phyloP scores from a whole-genome alignment of 192 early-diverging fungal species.

The Umbelopsis sp. region DNA sequence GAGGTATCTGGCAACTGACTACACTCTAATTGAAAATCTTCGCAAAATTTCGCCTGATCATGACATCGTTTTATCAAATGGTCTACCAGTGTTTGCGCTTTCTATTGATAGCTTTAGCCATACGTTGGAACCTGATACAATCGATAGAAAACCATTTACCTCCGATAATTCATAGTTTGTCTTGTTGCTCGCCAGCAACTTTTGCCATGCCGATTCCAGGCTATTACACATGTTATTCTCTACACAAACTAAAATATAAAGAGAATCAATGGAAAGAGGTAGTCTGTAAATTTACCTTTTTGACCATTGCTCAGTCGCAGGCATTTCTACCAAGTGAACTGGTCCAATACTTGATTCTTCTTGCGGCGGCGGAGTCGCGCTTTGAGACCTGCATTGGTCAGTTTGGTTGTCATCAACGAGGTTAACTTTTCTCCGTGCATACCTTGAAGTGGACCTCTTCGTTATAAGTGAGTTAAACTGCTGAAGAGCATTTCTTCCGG shows the following conservation, averaged over 20 bases:
- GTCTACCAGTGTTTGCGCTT: neutral
- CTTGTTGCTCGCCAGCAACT: neutral
- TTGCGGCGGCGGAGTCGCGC: neutral
- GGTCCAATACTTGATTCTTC: neutral
- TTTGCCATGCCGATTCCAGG: neutral
- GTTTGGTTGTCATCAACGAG: neutral
- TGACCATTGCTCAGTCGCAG: neutral
- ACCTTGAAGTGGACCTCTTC: constrained; percentile 2
- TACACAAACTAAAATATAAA: neutral
- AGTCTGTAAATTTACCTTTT: neutral
- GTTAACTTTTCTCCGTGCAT: neutral
- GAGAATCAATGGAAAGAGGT: neutral
- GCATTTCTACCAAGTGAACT: neutral
- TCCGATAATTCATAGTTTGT: neutral
- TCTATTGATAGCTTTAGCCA: neutral
- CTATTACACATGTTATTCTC: neutral
- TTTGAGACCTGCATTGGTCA: constrained; percentile 6
- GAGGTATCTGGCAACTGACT: neutral
- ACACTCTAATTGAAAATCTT: neutral
- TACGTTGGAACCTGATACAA: neutral
- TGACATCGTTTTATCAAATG: neutral
- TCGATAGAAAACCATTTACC: neutral
- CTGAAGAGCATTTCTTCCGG: neutral
- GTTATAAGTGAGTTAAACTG: constrained; percentile 8
- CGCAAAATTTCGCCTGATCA: neutral